These are phyloP conservation scores for Phylloporus arenicola DNA, from an alignment of 768 basidiomycete genomes.

Conservation along the genomic window DNA sequence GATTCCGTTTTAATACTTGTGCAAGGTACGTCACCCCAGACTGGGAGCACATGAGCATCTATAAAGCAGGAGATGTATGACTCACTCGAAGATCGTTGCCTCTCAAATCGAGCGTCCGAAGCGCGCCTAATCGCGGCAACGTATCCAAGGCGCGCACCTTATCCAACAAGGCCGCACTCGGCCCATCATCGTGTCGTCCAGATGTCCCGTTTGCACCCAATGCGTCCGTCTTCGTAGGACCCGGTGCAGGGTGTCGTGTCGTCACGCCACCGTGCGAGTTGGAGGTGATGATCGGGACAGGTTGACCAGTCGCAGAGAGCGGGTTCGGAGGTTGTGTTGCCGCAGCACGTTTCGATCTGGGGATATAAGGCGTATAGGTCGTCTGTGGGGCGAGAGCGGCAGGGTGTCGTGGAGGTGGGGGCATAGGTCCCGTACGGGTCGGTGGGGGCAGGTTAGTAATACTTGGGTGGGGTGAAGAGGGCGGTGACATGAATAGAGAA, in stretches of 20 bases:
- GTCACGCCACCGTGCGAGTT: constrained; percentile 52
- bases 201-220: not conserved
- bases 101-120: constrained; percentile 86
- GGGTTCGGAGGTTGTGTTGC: constrained; percentile 30
- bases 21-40: constrained; percentile 85
- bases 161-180: constrained; percentile 74
- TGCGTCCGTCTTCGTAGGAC: constrained; percentile 1
- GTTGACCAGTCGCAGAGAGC: constrained; percentile 39
- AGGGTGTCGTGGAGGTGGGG: constrained; percentile 49
- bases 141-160: constrained; percentile 88
- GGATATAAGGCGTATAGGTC: constrained; percentile 82
- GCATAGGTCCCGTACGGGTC: constrained; percentile 35
- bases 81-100: constrained; percentile 89
- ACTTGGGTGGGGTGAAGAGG: constrained; percentile 30
- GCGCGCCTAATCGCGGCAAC: constrained; percentile 75
- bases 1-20: constrained; percentile 93
- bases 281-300: constrained; percentile 67
- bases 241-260: constrained; percentile 34
- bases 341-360: constrained; percentile 47
- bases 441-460: constrained; percentile 17
- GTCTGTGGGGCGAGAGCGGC: constrained; percentile 49
- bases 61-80: constrained; percentile 6
- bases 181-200: constrained; percentile 35
- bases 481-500: constrained; percentile 27
- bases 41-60: constrained; percentile 23